These are phyloP conservation scores for Nissolia schottii DNA, from an alignment of 306 rosid species.

Conservation along the genomic window DNA sequence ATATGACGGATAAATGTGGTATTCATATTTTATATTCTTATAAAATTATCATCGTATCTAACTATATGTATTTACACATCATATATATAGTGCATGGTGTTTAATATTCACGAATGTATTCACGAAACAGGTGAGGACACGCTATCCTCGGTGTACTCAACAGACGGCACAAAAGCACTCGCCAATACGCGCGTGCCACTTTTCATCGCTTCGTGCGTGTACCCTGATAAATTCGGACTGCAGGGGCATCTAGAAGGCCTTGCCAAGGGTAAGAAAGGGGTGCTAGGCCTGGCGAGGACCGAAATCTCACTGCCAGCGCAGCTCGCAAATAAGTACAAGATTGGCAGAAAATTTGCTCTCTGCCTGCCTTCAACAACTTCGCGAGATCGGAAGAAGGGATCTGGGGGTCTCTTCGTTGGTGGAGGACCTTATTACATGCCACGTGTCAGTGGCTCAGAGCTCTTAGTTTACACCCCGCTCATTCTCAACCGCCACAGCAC, in stretches of 20 bases:
- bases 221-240: constrained; percentile 12
- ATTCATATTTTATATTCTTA: no score
- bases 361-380: constrained; percentile 35
- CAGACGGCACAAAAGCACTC: neutral
- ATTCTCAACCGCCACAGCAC: neutral
- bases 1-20: no score
- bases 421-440: constrained; percentile 23
- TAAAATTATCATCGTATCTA: no score
- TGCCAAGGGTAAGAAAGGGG: neutral
- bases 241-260: constrained; percentile 17
- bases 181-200: neutral
- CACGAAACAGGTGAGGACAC: constrained; percentile 23
- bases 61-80: no score
- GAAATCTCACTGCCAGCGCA: constrained; percentile 18
- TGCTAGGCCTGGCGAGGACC: constrained; percentile 34
- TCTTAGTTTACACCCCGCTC: constrained; percentile 23
- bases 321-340: neutral
- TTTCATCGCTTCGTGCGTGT: constrained; percentile 25
- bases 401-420: constrained; percentile 27
- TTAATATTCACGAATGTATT: no score
- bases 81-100: no score
- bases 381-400: neutral
- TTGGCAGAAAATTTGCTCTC: constrained; percentile 24
- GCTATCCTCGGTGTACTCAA: neutral
- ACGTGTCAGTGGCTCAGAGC: neutral